Percentiles rank a stretch among this genome's conserved stretches.
Conservation (phyloP, 495 filamentous ascomycete genomes). For the Neurospora sp. region DNA sequence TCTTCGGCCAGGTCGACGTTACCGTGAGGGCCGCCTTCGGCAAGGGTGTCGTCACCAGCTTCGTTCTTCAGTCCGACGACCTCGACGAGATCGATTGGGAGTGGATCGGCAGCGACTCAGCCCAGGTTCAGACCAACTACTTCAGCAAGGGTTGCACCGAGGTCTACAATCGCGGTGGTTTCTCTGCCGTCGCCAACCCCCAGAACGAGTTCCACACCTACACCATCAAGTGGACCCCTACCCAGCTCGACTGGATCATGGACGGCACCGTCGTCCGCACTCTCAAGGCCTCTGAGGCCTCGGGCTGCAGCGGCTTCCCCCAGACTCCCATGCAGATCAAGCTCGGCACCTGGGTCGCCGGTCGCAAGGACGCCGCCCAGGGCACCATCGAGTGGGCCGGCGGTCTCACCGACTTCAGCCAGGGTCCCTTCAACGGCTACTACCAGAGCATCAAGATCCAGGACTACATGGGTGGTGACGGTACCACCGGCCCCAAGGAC, state of each 20-base stretch:
- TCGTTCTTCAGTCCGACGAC: constrained; percentile 82
- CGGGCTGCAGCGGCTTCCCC: constrained; percentile 61
- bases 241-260: constrained; percentile 72
- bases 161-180: constrained; percentile 64
- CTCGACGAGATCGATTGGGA: constrained; percentile 97
- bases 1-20: constrained; percentile 67
- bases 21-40: constrained; percentile 57
- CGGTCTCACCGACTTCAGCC: constrained; percentile 62
- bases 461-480: constrained; percentile 81
- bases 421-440: constrained; percentile 74
- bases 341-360: constrained; percentile 80
- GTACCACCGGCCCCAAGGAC: constrained; percentile 43
- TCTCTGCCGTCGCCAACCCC: constrained; percentile 49
- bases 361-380: constrained; percentile 52
- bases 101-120: constrained; percentile 56
- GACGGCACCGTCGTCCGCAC: constrained; percentile 63
- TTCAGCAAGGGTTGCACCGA: constrained; percentile 83
- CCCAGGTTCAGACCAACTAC: constrained; percentile 79
- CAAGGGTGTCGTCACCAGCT: constrained; percentile 65
- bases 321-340: constrained; percentile 86
- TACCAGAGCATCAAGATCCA: constrained; percentile 68
- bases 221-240: constrained; percentile 73
- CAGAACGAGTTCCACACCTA: constrained; percentile 71
- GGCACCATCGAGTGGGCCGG: constrained; percentile 88
- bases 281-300: constrained; percentile 46